Base-by-base conservation (phyloP, 73 alveolate genomes). In the Loxodes magnus region DNA sequence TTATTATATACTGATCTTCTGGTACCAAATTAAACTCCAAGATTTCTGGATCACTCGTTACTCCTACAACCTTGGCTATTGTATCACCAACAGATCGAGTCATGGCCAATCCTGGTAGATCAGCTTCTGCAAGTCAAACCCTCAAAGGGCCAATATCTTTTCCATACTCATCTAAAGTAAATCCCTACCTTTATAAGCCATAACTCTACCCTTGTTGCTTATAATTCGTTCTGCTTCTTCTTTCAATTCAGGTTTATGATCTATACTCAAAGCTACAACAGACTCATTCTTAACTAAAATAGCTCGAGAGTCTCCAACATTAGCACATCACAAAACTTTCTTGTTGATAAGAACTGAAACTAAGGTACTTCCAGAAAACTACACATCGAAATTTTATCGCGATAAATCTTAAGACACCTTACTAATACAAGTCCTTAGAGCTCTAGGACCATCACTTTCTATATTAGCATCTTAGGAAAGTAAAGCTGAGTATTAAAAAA, bases 271-370 rank as follows among this genome's bases (percentile, higher is more conserved):
- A 20, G 79, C 88, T 7, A 63, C 71, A 22, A 64, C 71, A 33
- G 14, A 37, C 70, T 71, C 54, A 41, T 56, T 76, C 3, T 56
- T 35, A 20, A 22, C 6, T 15, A 60, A 23, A 2, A 84, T 51
- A 33, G 84, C 83, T 24, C 96, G 59, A 6, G 88, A 67, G 61
- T 84, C 96, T 1, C 96, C 96, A 34, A 73, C 53, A 43, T 84
- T 84, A 4, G 90, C 87, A 46, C 85, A 71, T 27, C 50, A 65
- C 30, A 72, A 56, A 35, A 52, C 48, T 26, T 52, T 72, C 19
- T 79, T 79, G 25, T 65, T 54, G 52, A 65, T 51, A 19, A 72
- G 24, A 14, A 72, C 53, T 1, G 75, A n/a, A 9, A 31, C n/a
- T 31, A 31, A 31, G n/a, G 41, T 31, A 31, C 41, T 31, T 31